Base-by-base conservation (phyloP, 805 yeast species). In the Ogataea chonburiensis region DNA sequence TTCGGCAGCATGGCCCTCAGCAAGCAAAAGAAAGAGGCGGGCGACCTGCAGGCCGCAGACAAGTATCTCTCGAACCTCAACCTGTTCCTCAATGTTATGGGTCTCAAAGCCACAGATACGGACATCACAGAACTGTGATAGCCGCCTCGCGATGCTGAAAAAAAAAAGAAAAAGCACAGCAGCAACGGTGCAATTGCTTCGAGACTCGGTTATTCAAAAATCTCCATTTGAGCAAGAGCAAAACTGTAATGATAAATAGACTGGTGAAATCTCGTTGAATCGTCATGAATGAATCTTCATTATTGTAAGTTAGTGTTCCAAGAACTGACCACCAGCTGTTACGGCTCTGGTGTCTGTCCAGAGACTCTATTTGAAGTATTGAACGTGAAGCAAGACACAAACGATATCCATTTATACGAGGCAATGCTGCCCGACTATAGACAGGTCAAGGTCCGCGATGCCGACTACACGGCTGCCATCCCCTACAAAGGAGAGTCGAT, bases 61-160 rank as follows among this genome's bases (percentile, higher is more conserved):
- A 77, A 70, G 64, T 47, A 48, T 20, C 73, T 81, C 54, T 78
- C 77, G 47, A 88, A 88, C 56, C 75, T 91, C 73, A 91, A 91
- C 61, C 67, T 91, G 73, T 89, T 88, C 67, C 74, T 91, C 64
- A 93, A 91, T 51, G 97, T 89, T 30, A 88, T 91, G 94, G 98
- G 98, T 6, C 73, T 91, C 47, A 86, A 85, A 42, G 96, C 97
- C 5, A 85, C 86, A 48, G 93, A 86, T 52, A 81, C 79, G 38
- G 96, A 86, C 59, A 89, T 89, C 55, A 76, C 81, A 26, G 96
- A 88, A 64, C 69, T 89, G 42, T 67, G 31, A 30, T 28, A 28
- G 17, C 34, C 38, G 38, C 38, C 38, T 34, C 33, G 16, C 31
- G 24, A 16, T 15, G 9, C 22, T 7, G 9, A 7, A 7, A 19